These are phyloP conservation scores for Fusarium sp. DNA, from an alignment of 2,329 filamentous ascomycete genomes.

Conservation along the genomic window DNA sequence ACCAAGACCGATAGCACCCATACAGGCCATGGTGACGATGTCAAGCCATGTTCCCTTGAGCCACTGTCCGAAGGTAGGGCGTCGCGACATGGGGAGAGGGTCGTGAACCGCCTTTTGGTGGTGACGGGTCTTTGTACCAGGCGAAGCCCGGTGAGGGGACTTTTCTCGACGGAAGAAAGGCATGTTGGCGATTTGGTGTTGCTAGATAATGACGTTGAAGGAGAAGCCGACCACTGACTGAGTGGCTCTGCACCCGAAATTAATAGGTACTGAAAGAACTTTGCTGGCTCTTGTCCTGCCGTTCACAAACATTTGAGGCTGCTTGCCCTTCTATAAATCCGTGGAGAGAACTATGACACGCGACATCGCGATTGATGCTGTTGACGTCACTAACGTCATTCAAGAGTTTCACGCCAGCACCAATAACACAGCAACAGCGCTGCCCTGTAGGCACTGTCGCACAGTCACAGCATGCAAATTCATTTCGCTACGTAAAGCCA, in stretches of 20 bases:
- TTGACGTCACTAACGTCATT: constrained; percentile 35
- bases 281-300: constrained; percentile 1
- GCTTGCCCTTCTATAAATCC: constrained; percentile 24
- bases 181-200: constrained; percentile 19
- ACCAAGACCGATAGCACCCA: constrained; percentile 74
- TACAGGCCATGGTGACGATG: constrained; percentile 71
- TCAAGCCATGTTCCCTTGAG: constrained; percentile 74
- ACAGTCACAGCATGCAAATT: background rate
- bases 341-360: background rate
- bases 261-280: background rate
- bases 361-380: background rate
- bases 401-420: background rate
- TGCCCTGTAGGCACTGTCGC: background rate
- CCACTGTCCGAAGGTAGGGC: constrained; percentile 75
- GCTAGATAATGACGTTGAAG: background rate
- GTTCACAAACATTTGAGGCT: background rate
- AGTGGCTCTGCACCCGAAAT: background rate
- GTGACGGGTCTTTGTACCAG: constrained; percentile 1
- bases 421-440: background rate
- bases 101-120: constrained; percentile 23
- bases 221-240: background rate
- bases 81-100: constrained; percentile 54
- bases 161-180: constrained; percentile 29
- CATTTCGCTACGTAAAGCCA: constrained; percentile 21
- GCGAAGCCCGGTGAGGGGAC: constrained; percentile 19